Percentiles rank a stretch among this genome's conserved stretches.
These are phyloP conservation scores for Isabelozyma pseudorhagii DNA, from an alignment of 805 yeast species.

Conservation along the genomic window DNA sequence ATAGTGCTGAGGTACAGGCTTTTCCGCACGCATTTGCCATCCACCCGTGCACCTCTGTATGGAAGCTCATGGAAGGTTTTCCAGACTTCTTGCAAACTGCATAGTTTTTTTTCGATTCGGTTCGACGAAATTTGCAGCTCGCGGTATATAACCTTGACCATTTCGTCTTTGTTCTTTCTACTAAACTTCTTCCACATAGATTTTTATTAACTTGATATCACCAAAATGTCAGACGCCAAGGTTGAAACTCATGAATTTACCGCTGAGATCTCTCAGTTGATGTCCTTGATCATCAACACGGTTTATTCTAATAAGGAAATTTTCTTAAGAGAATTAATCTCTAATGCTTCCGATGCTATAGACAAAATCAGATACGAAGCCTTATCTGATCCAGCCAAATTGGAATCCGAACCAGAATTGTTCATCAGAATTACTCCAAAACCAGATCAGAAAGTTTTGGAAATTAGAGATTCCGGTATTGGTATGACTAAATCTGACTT, in stretches of 20 bases:
- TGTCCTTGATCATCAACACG: slow-evolving; percentile 99
- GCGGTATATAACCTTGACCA: not conserved
- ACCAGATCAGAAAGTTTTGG: slow-evolving; percentile 91
- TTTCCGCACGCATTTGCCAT: no score
- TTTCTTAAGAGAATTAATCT: slow-evolving; percentile 96
- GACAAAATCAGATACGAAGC: slow-evolving; percentile 98
- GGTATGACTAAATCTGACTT: slow-evolving; percentile 99
- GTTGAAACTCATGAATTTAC: slow-evolving; percentile 93
- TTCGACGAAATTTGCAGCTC: slow-evolving; percentile 15
- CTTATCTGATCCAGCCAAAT: slow-evolving; percentile 82
- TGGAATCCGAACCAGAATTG: slow-evolving; percentile 93
- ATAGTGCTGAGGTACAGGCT: no score
- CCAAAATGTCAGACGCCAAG: slow-evolving; percentile 46
- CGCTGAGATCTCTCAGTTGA: slow-evolving; percentile 99
- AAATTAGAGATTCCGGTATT: slow-evolving; percentile 98
- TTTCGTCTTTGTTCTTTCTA: slow-evolving; percentile 7
- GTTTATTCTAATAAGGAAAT: slow-evolving; percentile 99
- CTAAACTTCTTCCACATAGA: slow-evolving; percentile 2
- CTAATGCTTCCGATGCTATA: slow-evolving; percentile 98
- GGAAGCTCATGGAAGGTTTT: slow-evolving; percentile 33
- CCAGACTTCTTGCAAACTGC: not conserved
- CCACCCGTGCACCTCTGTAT: slow-evolving; percentile 3
- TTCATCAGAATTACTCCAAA: slow-evolving; percentile 96
- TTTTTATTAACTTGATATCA: slow-evolving; percentile 1
- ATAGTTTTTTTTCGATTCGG: not conserved